Evolutionary conservation across 805 yeast genomes (phyloP), one percentile per base, ranked within the genome.

Genomic region (Candida alai): DNA sequence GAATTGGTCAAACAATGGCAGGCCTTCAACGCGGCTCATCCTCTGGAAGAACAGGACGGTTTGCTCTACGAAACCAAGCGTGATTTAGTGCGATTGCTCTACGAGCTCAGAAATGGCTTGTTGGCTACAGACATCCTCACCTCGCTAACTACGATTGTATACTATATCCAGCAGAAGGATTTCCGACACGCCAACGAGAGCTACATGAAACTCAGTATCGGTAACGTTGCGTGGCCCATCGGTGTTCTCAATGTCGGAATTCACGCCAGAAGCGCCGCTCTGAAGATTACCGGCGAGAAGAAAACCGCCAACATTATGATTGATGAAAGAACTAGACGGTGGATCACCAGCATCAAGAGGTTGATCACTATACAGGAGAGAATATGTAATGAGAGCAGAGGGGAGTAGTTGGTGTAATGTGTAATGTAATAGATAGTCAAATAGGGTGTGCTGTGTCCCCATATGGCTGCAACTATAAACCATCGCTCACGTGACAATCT

Each of bases 201-300:
- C 17, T 87, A 87, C 47, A 61, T 86, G 65, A 73, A 80, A 42
- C 59, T 87, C 37, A 80, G 90, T 49, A 80, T 87, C 12, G 96
- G 96, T 1, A 84, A 85, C 45, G 86, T 83, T 2, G 89, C 93
- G 4, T 87, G 95, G 95, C 96, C 96, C 2, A 82, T 86, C 43
- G 96, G 96, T 18, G 84, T 87, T 10, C 65, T 77, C 6, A 75
- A 75, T 37, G 82, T 87, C 11, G 87, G 93, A 31, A 84, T 87
- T 38, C 96, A 86, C 52, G 80, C 78, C 8, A 62, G 95, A 40
- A 73, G 79, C 36, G 78, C 83, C 1, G 78, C 74, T 34, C 66
- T 70, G 37, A 74, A 73, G 43, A 72, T 81, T 21, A 68, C 76
- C 5, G 76, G 78, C 13, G 54, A 54, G 39, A 62, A 65, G 19